Evolutionary conservation across 2,329 filamentous ascomycete genomes (phyloP), one percentile per base, ranked within the genome.

Genomic region (Diaporthe eres): DNA sequence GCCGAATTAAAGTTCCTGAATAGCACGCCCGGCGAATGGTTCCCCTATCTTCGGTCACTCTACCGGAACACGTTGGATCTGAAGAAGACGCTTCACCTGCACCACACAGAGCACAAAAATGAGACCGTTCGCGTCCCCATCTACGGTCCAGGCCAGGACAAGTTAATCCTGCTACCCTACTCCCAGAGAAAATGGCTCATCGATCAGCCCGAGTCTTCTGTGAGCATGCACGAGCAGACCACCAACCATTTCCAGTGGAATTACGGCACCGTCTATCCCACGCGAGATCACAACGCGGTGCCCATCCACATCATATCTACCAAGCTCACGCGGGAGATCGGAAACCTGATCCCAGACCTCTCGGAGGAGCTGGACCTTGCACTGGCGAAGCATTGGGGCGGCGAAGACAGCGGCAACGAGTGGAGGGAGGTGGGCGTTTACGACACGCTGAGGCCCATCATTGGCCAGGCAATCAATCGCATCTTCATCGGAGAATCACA

Each of bases 191-290:
- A 74, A 71, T 74, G 73, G 73, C 63, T 74, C 25, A 39, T 74
- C 34, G 55, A 53, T 28, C 73, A 74, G 65, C 73, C 73, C 65
- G 73, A 74, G 42, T 71, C 73, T 68, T 25, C 71, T 65, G 51
- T 71, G 63, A 74, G 73, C 73, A 74, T 74, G 73, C 73, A 74
- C 65, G 42, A 74, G 65, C 73, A 74, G 73, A 74, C 73, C 42
- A 68, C 28, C 55, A 37, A 44, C 42, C 73, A 74, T 63, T 74
- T 74, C 39, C 63, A 71, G 55, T 74, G 65, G 42, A 58, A 55
- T 37, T 55, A 71, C 42, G 73, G 73, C 55, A 74, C 73, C 65
- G 65, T 74, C 8, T 74, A 71, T 47, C 73, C 73, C 42, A 74
- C 73, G 42, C 73, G 73, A 44, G 73, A 74, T 5, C 73, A 60